Evolutionary conservation across 768 basidiomycete genomes (phyloP), one percentile per base, ranked within the genome.

Genomic region (Rhodotorula toruloides): DNA sequence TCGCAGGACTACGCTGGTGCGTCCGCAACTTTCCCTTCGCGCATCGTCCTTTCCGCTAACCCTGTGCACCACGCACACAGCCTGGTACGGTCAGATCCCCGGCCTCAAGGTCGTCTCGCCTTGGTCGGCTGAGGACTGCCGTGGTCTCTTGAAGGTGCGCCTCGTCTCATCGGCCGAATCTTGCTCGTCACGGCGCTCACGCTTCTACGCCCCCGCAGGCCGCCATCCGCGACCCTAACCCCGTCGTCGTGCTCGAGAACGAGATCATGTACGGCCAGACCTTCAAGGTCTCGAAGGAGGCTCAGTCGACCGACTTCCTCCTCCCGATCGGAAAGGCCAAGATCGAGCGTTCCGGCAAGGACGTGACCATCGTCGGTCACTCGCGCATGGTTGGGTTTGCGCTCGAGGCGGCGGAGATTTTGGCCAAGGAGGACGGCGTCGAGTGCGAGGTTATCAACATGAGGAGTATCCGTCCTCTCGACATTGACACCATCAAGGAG

Each of bases 61-160:
- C 34, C 27, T 3, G 14, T 39, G 21, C 17, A n/a, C n/a, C n/a
- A n/a, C n/a, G n/a, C 6, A 36, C 10, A 25, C 59, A 67, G 62
- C 62, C 14, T 71, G 73, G 73, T 80, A 80, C 75, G 78, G 78
- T 39, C 75, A 75, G 64, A 82, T 99, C 50, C 96, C 96, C 13
- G 96, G 96, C 67, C 83, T 99, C 73, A 99, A 99, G 81, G 96
- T 99, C 69, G 85, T 99, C 76, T 91, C 88, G 74, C 96, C 96
- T 36, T 99, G 91, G 90, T 91, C 84, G 76, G 86, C 96, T n/a
- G 93, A 98, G 78, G 96, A 99, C 78, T 97, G 93, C 84, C 97
- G 90, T 80, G 96, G 96, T 77, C 83, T 99, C 64, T 83, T 99
- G 72, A 99, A 98, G 85, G 91, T 89, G 55, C 36, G 81, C 36